Conservation (phyloP, 75 land plant genomes). For the Cupressus sempervirens region DNA sequence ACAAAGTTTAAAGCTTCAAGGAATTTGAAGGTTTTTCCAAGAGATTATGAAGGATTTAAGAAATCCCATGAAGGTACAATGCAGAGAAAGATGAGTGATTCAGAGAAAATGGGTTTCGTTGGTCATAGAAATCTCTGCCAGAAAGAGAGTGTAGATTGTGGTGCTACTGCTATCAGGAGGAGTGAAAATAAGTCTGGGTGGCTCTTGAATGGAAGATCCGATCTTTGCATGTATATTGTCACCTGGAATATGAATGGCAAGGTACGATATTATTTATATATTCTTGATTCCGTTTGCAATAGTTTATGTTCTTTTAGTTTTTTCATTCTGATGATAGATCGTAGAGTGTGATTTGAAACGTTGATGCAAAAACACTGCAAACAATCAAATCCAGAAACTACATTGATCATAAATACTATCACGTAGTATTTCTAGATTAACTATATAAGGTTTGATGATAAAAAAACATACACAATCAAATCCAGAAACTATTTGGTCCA, state of each 20-base stretch:
- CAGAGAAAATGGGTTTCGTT: not conserved
- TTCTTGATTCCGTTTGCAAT: too few species aligned
- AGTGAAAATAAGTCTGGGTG: not conserved
- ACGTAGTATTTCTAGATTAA: too few species aligned
- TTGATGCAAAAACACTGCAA: too few species aligned
- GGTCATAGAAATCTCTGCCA: not conserved
- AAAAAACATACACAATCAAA: too few species aligned
- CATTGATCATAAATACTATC: too few species aligned
- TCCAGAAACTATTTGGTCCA: too few species aligned
- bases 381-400: too few species aligned
- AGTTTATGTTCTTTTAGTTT: too few species aligned
- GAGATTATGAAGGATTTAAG: not conserved
- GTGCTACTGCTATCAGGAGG: not conserved
- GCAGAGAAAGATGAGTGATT: not conserved
- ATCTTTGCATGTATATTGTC: constrained; percentile 51
- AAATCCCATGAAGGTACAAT: not conserved
- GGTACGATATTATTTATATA: too few species aligned
- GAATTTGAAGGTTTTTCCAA: not conserved
- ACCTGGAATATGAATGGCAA: constrained; percentile 96
- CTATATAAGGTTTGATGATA: too few species aligned
- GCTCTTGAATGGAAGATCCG: not conserved
- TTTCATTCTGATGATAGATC: too few species aligned
- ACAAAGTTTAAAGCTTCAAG: not conserved
- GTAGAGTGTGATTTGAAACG: too few species aligned
- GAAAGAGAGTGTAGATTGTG: not conserved